Percentiles rank a stretch among this genome's conserved stretches.
Evolutionary conservation across 1,139 yeast species (phyloP).

Genomic region (Yamadazyma membranifaciens): DNA sequence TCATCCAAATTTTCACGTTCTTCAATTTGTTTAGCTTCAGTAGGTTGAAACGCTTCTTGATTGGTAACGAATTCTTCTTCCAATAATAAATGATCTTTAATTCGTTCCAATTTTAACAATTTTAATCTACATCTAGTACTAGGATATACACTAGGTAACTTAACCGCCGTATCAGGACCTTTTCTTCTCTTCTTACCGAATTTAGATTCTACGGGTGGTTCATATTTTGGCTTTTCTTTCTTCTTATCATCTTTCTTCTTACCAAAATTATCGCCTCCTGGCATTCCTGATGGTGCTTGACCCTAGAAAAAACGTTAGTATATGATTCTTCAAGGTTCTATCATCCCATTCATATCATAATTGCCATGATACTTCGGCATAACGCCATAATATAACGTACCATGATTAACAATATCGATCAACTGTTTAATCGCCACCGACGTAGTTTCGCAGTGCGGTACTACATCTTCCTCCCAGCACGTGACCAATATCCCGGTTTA

Average conservation of each 20-base stretch:
- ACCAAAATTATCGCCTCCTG: conserved; percentile 53
- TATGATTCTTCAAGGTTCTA: background rate
- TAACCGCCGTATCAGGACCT: conserved; percentile 88
- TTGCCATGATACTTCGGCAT: background rate
- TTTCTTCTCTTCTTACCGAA: conserved; percentile 88
- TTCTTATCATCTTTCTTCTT: conserved; percentile 76
- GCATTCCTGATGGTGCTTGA: conserved; percentile 78
- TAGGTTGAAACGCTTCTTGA: conserved; percentile 92
- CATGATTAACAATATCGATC: background rate
- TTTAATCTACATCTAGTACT: conserved; percentile 91
- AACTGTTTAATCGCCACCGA: conserved; percentile 10
- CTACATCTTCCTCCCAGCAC: background rate
- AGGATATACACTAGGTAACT: conserved; percentile 87
- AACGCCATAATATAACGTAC: background rate
- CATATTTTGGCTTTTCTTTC: conserved; percentile 90
- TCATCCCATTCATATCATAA: background rate
- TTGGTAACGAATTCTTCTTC: conserved; percentile 97
- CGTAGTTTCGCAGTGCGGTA: conserved; percentile 4
- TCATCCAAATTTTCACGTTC: conserved; percentile 95
- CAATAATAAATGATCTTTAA: conserved; percentile 89
- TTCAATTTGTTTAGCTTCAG: conserved; percentile 95
- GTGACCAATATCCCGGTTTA: background rate
- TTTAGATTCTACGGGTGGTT: conserved; percentile 95
- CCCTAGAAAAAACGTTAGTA: conserved; percentile 44
- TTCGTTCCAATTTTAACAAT: conserved; percentile 88